Percentiles rank a stretch among this genome's conserved stretches.
phyloP scores from a whole-genome alignment of 345 rosid species.

The Citrus sp. region DNA sequence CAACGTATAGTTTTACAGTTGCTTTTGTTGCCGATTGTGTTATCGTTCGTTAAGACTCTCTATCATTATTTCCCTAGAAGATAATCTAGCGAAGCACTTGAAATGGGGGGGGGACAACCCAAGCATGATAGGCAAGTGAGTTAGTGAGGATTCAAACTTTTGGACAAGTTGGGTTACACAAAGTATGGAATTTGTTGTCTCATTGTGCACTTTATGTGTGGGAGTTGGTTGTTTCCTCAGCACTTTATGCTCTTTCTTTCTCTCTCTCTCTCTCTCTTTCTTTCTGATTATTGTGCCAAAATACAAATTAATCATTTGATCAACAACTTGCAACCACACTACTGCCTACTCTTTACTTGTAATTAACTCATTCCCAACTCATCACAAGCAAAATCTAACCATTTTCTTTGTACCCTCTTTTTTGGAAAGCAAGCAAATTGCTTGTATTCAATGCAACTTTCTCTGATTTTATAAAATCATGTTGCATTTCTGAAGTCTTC shows the following conservation, averaged over 20 bases:
- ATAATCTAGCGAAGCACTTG: not conserved
- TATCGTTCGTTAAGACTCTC: no score
- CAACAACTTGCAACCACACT: constrained; percentile 26
- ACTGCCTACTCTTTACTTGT: constrained; percentile 17
- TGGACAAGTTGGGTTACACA: not conserved
- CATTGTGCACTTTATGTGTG: constrained; percentile 21
- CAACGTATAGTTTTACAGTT: no score
- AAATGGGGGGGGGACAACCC: not conserved
- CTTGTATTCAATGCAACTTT: no score
- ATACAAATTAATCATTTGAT: not conserved
- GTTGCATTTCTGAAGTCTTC: no score
- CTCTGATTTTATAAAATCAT: no score
- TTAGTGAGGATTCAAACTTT: not conserved
- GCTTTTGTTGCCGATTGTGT: no score
- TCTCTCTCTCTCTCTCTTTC: no score
- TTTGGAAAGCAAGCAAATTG: no score
- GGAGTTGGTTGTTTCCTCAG: constrained; percentile 14
- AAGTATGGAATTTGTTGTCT: constrained; percentile 10
- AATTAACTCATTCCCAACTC: constrained; percentile 12
- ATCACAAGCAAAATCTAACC: not conserved
- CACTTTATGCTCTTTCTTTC: not conserved
- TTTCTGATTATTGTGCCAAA: not conserved
- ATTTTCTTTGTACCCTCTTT: not conserved
- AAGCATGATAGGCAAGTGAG: no score
- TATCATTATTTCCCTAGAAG: no score